Percentiles rank a stretch among this genome's conserved stretches.
Evolutionary conservation across 108 stramenopile species (phyloP).

Genomic region (Phaeodactylum tricornutum): DNA sequence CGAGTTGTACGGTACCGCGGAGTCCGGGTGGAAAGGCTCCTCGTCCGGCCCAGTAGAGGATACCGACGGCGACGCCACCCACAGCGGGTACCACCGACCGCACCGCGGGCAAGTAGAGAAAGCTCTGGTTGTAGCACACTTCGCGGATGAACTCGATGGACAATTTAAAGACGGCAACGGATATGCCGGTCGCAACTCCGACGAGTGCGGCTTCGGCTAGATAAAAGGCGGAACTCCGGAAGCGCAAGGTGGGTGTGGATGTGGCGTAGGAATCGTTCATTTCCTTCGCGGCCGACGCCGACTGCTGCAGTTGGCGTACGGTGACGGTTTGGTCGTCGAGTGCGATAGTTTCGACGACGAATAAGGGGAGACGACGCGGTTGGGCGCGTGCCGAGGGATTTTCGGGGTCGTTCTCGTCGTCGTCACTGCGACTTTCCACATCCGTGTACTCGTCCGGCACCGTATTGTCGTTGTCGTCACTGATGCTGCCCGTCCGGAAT

Average conservation of each 20-base stretch:
- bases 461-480: too few species aligned
- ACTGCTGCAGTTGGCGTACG: too few species aligned
- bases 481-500: too few species aligned
- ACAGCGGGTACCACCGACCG: slow-evolving; percentile 35
- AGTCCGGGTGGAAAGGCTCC: slow-evolving; percentile 50
- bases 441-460: too few species aligned
- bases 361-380: too few species aligned
- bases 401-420: too few species aligned
- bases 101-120: slow-evolving; percentile 6
- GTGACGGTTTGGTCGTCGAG: too few species aligned
- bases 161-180: slow-evolving; percentile 61
- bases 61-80: slow-evolving; percentile 49
- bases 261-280: too few species aligned
- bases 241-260: neutral
- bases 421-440: too few species aligned
- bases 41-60: slow-evolving; percentile 35
- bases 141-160: slow-evolving; percentile 46
- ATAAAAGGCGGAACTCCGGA: neutral
- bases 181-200: slow-evolving; percentile 48
- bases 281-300: too few species aligned
- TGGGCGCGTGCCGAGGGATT: too few species aligned
- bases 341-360: too few species aligned
- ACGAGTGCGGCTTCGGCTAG: slow-evolving; percentile 44
- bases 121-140: slow-evolving; percentile 29
- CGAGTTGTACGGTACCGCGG: slow-evolving; percentile 50